Evolutionary conservation across 1,284 basidiomycete species (phyloP), one percentile per base, ranked within the genome.

Genomic region (Fomitopsis betulina): DNA sequence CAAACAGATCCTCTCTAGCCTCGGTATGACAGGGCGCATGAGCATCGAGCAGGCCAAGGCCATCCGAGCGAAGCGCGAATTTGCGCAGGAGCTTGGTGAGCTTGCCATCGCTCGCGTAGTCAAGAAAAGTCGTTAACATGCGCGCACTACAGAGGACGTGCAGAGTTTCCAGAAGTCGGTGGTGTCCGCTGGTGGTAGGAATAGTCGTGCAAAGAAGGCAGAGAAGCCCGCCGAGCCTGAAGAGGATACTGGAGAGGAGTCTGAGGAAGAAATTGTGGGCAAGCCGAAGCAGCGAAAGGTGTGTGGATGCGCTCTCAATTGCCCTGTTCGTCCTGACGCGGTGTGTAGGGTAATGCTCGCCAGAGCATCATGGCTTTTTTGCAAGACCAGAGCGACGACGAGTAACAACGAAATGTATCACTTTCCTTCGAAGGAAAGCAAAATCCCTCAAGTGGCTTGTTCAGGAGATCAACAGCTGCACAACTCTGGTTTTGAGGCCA

Each of bases 21-120:
- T 95, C 27, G 92, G 93, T 0, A 94, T 95, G 91, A 80, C 75
- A 1, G 88, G 90, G 2, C 79, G 87, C n/a, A 76, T 86, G 64
- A 93, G 84, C 60, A 63, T 93, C 67, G 88, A 89, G 57, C 87
- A 94, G 72, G 93, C 93, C 2, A 89, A 83, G 64, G 72, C 75
- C 1, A 87, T 95, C 66, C 87, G 80, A 62, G 81, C 77, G 67
- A 81, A 82, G 65, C 75, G 91, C 51, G 93, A 94, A 67, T 71
- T 94, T 8, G 89, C 82, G 27, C 78, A 90, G 62, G 93, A 96
- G 68, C 79, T 95, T 15, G 81, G 92, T 94, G 65, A 42, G 83
- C 75, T 10, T 19, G n/a, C 17, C n/a, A 61, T 8, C 54, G 32
- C 7, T 27, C 51, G 19, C 33, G 37, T 47, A 30, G 39, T 42